Conservation (phyloP, 129 eudicot species). For the Gnaphalium uliginosum region DNA sequence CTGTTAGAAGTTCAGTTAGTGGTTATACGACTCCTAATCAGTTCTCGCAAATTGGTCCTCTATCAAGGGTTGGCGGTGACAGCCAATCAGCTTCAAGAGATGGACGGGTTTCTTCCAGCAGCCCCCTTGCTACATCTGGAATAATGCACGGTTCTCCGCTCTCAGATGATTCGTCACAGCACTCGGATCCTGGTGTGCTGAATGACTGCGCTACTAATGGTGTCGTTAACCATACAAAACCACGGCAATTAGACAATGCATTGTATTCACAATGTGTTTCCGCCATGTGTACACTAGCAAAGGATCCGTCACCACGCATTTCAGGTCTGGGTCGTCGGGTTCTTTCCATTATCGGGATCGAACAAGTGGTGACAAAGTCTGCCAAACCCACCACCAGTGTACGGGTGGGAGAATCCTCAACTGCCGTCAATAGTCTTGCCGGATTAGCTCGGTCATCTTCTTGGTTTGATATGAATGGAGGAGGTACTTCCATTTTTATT, state of each 20-base stretch:
- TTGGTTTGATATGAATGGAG: constrained; percentile 92
- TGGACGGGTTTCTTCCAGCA: constrained; percentile 73
- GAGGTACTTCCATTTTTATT: constrained; percentile 43
- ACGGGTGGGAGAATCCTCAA: constrained; percentile 56
- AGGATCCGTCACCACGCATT: constrained; percentile 90
- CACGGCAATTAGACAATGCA: constrained; percentile 70
- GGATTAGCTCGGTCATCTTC: constrained; percentile 93
- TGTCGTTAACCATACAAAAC: constrained; percentile 53
- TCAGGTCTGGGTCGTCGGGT: constrained; percentile 78
- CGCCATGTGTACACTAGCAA: constrained; percentile 87
- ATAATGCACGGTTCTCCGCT: constrained; percentile 94
- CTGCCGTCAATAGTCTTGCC: constrained; percentile 48
- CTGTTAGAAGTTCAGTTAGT: constrained; percentile 57
- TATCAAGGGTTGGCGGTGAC: constrained; percentile 68
- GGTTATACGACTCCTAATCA: constrained; percentile 80
- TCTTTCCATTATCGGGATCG: constrained; percentile 83
- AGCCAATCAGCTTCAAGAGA: constrained; percentile 56
- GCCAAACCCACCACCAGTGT: constrained; percentile 42
- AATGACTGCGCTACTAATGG: constrained; percentile 64
- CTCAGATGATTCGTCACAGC: constrained; percentile 92
- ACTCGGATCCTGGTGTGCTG: constrained; percentile 82
- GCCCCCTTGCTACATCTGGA: constrained; percentile 83
- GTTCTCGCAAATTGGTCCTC: constrained; percentile 67
- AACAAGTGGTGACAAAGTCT: constrained; percentile 80
- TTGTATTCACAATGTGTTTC: constrained; percentile 85